Evolutionary conservation across 2,329 filamentous ascomycete species (phyloP).

Genomic region (Lasiodiplodia citricola): DNA sequence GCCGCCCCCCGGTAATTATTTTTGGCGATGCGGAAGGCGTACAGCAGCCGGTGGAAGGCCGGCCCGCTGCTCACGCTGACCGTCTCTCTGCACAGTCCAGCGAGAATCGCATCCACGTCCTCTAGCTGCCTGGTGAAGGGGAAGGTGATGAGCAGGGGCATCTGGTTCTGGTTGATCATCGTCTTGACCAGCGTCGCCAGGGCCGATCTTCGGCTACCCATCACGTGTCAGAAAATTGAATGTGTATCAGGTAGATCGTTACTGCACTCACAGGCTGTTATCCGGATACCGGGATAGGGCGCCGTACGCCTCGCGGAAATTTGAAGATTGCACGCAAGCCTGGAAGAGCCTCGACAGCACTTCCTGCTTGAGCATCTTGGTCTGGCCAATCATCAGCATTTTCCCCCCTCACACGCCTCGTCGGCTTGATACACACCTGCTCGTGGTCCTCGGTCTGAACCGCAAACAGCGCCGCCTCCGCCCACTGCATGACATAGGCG

Average conservation of each 20-base stretch:
- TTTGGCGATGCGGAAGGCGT: conserved; percentile 84
- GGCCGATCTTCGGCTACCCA: conserved; percentile 64
- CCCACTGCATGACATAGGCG: conserved; percentile 84
- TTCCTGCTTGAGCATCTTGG: conserved; percentile 49
- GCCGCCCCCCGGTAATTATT: conserved; percentile 84
- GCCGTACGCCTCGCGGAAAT: conserved; percentile 82
- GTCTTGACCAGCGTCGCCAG: conserved; percentile 67
- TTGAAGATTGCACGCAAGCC: conserved; percentile 76
- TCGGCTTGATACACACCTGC: not conserved
- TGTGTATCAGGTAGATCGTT: not conserved
- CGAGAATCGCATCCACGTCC: conserved; percentile 78
- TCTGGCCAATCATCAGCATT: not conserved
- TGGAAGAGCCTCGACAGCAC: conserved; percentile 85
- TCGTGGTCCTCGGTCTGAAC: conserved; percentile 24
- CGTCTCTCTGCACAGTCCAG: conserved; percentile 71
- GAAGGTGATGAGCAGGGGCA: conserved; percentile 65
- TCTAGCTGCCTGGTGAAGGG: conserved; percentile 80
- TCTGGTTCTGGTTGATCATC: conserved; percentile 44
- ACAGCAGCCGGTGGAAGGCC: conserved; percentile 87
- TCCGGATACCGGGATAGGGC: conserved; percentile 77
- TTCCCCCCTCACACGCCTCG: too few species aligned
- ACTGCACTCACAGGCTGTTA: conserved; percentile 60
- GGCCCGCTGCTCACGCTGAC: conserved; percentile 65
- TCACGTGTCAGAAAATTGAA: conserved; percentile 21
- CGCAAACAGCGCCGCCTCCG: conserved; percentile 61